phyloP scores from a whole-genome alignment of 768 basidiomycete species.

The Boletus subcaerulescens region DNA sequence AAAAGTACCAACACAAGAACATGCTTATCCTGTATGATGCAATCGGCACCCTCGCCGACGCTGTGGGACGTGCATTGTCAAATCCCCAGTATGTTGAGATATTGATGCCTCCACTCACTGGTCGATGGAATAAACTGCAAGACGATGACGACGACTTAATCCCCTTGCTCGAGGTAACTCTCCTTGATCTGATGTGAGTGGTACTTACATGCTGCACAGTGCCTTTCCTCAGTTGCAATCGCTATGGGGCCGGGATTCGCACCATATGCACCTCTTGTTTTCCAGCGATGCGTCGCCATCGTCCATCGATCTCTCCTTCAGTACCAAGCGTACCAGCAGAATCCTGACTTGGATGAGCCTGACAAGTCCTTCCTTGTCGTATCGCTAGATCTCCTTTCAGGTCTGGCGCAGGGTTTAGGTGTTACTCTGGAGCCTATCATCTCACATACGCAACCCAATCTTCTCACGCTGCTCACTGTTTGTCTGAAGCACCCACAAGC shows the following conservation, averaged over 20 bases:
- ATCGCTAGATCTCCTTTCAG: slow-evolving; percentile 93
- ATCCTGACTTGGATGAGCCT: slow-evolving; percentile 90
- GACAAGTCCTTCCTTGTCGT: slow-evolving; percentile 98
- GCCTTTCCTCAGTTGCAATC: slow-evolving; percentile 95
- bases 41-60: slow-evolving; percentile 97
- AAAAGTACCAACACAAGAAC: slow-evolving; percentile 99
- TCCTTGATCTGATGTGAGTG: background rate
- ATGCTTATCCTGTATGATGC: slow-evolving; percentile 98
- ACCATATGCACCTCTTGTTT: slow-evolving; percentile 87
- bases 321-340: slow-evolving; percentile 86
- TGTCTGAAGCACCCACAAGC: slow-evolving; percentile 97
- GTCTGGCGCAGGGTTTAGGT: slow-evolving; percentile 91
- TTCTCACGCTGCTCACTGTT: slow-evolving; percentile 77
- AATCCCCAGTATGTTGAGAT: slow-evolving; percentile 89
- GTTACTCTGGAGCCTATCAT: slow-evolving; percentile 74
- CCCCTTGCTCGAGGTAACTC: slow-evolving; percentile 85
- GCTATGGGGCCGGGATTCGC: slow-evolving; percentile 89
- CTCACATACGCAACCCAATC: slow-evolving; percentile 63
- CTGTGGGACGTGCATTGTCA: slow-evolving; percentile 84
- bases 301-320: slow-evolving; percentile 79
- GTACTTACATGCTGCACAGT: slow-evolving; percentile 47
- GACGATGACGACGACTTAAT: slow-evolving; percentile 93
- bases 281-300: slow-evolving; percentile 85
- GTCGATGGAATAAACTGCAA: slow-evolving; percentile 84
- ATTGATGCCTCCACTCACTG: slow-evolving; percentile 91